Conservation (phyloP, 2,329 filamentous ascomycete genomes). For the Apiospora aurea region DNA sequence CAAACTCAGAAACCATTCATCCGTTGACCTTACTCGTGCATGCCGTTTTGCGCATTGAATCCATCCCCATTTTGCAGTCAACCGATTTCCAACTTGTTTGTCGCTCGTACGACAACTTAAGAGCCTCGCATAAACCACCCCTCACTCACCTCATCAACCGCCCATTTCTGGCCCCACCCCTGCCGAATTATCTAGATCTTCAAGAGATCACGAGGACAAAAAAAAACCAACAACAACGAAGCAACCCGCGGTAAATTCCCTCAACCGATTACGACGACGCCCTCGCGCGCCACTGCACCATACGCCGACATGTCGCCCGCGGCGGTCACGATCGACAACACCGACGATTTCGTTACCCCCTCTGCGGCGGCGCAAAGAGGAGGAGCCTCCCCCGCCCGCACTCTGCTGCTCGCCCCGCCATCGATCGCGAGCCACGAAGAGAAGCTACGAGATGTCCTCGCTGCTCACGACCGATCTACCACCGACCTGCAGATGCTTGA, state of each 20-base stretch:
- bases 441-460: constrained; percentile 74
- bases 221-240: too few species aligned
- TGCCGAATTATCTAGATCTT: constrained; percentile 5
- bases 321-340: constrained; percentile 49
- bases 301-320: constrained; percentile 56
- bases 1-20: background rate
- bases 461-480: constrained; percentile 73
- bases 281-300: background rate
- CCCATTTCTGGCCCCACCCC: constrained; percentile 10
- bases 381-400: constrained; percentile 53
- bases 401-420: constrained; percentile 87
- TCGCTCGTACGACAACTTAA: constrained; percentile 21
- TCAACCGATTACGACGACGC: constrained; percentile 14
- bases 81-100: constrained; percentile 9
- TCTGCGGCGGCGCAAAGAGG: constrained; percentile 33
- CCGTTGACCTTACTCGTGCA: constrained; percentile 9
- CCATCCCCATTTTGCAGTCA: background rate
- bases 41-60: constrained; percentile 7
- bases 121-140: background rate
- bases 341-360: constrained; percentile 35
- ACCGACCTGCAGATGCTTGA: constrained; percentile 99
- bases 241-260: background rate
- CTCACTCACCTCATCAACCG: constrained; percentile 19
- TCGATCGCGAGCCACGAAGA: constrained; percentile 87
- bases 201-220: constrained; percentile 19